These are phyloP conservation scores for Corylus americana DNA, from an alignment of 306 rosid species.

Conservation along the genomic window DNA sequence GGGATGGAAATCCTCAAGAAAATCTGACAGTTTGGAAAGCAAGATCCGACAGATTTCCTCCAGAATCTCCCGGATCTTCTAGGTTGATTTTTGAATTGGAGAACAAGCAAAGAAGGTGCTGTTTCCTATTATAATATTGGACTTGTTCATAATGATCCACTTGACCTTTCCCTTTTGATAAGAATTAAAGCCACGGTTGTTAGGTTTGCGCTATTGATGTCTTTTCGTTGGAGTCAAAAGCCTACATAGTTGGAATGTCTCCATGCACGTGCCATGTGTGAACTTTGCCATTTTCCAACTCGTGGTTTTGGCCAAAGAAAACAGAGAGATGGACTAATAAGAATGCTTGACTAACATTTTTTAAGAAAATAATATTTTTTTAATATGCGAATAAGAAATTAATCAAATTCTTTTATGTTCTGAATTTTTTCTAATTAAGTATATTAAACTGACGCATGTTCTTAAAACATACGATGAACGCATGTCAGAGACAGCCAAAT, in stretches of 20 bases:
- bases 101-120: slow-evolving; percentile 54
- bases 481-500: no score
- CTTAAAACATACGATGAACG: no score
- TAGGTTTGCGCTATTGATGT: slow-evolving; percentile 7
- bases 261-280: slow-evolving; percentile 39
- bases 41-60: slow-evolving; percentile 73
- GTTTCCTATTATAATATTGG: slow-evolving; percentile 20
- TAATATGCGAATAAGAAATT: no score
- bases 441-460: no score
- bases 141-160: slow-evolving; percentile 24
- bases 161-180: slow-evolving; percentile 27
- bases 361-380: no score
- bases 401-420: no score
- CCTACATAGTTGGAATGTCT: neutral
- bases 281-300: slow-evolving; percentile 17
- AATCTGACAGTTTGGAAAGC: slow-evolving; percentile 85
- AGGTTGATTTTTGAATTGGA: slow-evolving; percentile 60
- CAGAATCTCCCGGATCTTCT: slow-evolving; percentile 66
- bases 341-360: no score
- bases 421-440: no score
- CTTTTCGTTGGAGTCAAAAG: slow-evolving; percentile 16
- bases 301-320: slow-evolving; percentile 21
- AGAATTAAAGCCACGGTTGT: slow-evolving; percentile 18
- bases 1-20: slow-evolving; percentile 46
- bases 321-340: no score